Conservation (phyloP, 2,329 filamentous ascomycete genomes). For the Botrytis elliptica region DNA sequence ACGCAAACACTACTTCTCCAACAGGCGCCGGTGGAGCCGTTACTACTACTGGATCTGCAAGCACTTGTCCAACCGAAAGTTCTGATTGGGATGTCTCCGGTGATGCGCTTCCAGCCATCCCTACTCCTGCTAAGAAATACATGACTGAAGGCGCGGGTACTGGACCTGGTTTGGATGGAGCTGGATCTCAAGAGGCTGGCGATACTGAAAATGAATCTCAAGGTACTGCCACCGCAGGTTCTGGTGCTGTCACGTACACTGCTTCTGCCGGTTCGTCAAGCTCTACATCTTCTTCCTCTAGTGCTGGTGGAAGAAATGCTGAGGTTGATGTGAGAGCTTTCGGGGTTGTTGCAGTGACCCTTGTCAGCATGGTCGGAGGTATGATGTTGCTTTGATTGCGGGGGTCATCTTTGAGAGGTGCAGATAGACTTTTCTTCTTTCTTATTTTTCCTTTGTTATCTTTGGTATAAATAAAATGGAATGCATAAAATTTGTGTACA, state of each 20-base stretch:
- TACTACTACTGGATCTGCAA: constrained; percentile 34
- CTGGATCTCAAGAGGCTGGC: constrained; percentile 34
- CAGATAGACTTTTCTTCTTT: neutral
- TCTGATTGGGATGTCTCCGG: constrained; percentile 49
- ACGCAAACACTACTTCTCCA: constrained; percentile 46
- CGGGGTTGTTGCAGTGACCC: neutral
- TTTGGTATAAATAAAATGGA: neutral
- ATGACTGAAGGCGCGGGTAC: constrained; percentile 51
- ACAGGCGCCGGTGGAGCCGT: constrained; percentile 53
- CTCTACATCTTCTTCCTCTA: neutral
- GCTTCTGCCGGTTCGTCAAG: constrained; percentile 16
- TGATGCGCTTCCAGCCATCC: constrained; percentile 49
- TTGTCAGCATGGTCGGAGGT: constrained; percentile 12
- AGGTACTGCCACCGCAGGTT: constrained; percentile 33
- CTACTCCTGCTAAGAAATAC: constrained; percentile 44
- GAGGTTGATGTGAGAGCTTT: constrained; percentile 11
- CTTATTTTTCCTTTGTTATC: neutral
- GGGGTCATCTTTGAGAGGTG: too few species aligned
- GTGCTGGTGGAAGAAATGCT: constrained; percentile 4
- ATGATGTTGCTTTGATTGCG: constrained; percentile 13
- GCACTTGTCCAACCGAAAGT: constrained; percentile 47
- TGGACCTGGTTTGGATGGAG: constrained; percentile 43
- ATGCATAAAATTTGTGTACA: constrained; percentile 7
- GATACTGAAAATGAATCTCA: constrained; percentile 36
- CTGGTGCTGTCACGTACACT: constrained; percentile 30